Percentiles rank a stretch among this genome's conserved stretches.
Conservation (phyloP, 441 rosid genomes). For the Breynia disticha region DNA sequence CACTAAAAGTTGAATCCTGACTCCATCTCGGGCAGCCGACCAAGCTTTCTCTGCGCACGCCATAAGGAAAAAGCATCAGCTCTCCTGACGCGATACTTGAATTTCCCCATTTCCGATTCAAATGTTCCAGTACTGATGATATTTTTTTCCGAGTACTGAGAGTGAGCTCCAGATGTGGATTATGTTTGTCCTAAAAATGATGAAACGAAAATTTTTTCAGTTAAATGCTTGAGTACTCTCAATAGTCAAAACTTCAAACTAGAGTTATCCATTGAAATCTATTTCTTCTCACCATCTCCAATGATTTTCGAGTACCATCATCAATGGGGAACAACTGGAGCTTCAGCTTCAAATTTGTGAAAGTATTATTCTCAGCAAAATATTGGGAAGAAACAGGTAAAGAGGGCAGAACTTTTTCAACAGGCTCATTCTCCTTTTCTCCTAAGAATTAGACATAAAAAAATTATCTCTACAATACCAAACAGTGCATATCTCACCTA, state of each 20-base stretch:
- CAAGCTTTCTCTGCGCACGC: conserved; percentile 52
- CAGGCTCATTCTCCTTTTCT: conserved; percentile 29
- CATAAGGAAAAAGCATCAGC: conserved; percentile 72
- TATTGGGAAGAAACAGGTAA: conserved; percentile 35
- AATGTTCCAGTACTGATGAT: conserved; percentile 90
- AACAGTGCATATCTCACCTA: conserved; percentile 11
- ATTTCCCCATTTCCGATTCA: conserved; percentile 90
- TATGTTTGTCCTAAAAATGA: conserved; percentile 71
- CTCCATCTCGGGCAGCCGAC: conserved; percentile 62
- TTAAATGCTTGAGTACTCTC: conserved; percentile 1
- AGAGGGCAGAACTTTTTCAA: conserved; percentile 34
- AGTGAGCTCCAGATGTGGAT: conserved; percentile 91
- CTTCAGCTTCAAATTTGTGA: conserved; percentile 59
- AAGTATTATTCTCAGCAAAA: conserved; percentile 39
- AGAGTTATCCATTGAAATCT: conserved; percentile 15
- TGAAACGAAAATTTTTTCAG: conserved; percentile 17
- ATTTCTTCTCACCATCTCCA: conserved; percentile 69
- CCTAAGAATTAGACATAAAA: conserved; percentile 29
- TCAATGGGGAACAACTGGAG: conserved; percentile 94
- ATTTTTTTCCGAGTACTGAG: conserved; percentile 89
- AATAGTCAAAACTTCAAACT: conserved; percentile 13
- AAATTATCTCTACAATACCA: conserved; percentile 10
- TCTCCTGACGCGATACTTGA: conserved; percentile 77
- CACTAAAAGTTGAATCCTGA: conserved; percentile 49
- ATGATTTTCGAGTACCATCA: conserved; percentile 69